phyloP scores from a whole-genome alignment of 345 rosid species.

The Moricandia moricandioides region DNA sequence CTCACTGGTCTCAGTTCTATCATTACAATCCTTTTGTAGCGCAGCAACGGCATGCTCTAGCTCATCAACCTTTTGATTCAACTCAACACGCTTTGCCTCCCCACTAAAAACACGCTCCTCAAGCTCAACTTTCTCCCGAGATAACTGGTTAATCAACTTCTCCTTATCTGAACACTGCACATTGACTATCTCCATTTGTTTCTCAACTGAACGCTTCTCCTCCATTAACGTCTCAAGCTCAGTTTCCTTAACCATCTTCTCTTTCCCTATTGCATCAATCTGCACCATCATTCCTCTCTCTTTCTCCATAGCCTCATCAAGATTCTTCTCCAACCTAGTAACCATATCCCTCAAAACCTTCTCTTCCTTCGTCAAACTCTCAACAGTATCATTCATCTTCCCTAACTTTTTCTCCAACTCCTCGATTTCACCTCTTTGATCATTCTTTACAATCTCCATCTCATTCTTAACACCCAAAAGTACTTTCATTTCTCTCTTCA shows the following conservation, averaged over 20 bases:
- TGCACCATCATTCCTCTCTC: constrained; percentile 36
- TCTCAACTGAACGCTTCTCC: constrained; percentile 34
- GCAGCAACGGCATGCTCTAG: constrained; percentile 32
- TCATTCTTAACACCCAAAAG: constrained; percentile 41
- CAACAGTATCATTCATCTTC: constrained; percentile 30
- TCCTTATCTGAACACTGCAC: constrained; percentile 38
- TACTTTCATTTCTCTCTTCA: constrained; percentile 39
- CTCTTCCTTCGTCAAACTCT: constrained; percentile 45
- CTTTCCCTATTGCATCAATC: constrained; percentile 42
- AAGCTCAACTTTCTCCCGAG: constrained; percentile 46
- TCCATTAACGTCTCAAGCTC: constrained; percentile 35
- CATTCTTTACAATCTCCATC: constrained; percentile 39
- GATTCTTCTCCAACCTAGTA: constrained; percentile 49
- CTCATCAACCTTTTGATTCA: constrained; percentile 42
- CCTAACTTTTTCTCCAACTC: constrained; percentile 42
- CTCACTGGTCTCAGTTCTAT: constrained; percentile 39
- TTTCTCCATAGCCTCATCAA: constrained; percentile 39
- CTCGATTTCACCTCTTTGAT: constrained; percentile 30
- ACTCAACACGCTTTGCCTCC: constrained; percentile 44
- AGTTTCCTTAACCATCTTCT: constrained; percentile 39
- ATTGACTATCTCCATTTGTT: constrained; percentile 20
- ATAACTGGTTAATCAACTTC: constrained; percentile 36
- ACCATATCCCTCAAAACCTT: constrained; percentile 32
- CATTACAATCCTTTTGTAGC: constrained; percentile 34
- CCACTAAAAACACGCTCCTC: constrained; percentile 36